Evolutionary conservation across 192 early-diverging fungal species (phyloP).

Genomic region (Geranomyces variabilis): DNA sequence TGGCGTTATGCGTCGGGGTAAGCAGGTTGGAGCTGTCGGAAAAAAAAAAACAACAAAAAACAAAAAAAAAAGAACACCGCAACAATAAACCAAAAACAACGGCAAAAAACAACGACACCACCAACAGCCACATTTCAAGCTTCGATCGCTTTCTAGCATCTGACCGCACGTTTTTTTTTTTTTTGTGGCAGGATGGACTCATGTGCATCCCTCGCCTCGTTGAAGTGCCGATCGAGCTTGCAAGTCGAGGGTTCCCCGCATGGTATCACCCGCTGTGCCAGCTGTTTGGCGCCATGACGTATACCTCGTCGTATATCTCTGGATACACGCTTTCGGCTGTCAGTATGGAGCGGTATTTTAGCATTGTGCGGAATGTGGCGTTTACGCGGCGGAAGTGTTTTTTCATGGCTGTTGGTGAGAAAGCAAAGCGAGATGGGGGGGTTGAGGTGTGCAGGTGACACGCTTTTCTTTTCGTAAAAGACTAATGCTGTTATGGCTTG

Average conservation of each 20-base stretch:
- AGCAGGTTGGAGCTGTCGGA: not conserved
- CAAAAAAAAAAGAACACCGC: too few relatives aligned
- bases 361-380: not conserved
- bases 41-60: not conserved
- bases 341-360: conserved; percentile 11
- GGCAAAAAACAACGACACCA: too few relatives aligned
- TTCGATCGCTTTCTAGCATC: too few relatives aligned
- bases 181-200: not conserved
- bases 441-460: too few relatives aligned
- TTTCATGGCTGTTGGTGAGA: not conserved
- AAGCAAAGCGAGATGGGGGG: not conserved
- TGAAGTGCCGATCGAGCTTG: not conserved
- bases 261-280: conserved; percentile 12
- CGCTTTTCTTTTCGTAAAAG: too few relatives aligned
- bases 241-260: not conserved
- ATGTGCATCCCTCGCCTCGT: conserved; percentile 2
- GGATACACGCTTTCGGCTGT: not conserved
- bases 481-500: too few relatives aligned
- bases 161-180: too few relatives aligned
- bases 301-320: not conserved
- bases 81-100: too few relatives aligned
- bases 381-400: not conserved
- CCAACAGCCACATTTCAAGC: too few relatives aligned
- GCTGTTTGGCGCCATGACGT: not conserved
- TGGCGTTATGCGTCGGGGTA: conserved; percentile 7